Percentiles rank a stretch among this genome's conserved stretches.
phyloP scores from a whole-genome alignment of 148 eudicot species.

The Limonium bicolor region DNA sequence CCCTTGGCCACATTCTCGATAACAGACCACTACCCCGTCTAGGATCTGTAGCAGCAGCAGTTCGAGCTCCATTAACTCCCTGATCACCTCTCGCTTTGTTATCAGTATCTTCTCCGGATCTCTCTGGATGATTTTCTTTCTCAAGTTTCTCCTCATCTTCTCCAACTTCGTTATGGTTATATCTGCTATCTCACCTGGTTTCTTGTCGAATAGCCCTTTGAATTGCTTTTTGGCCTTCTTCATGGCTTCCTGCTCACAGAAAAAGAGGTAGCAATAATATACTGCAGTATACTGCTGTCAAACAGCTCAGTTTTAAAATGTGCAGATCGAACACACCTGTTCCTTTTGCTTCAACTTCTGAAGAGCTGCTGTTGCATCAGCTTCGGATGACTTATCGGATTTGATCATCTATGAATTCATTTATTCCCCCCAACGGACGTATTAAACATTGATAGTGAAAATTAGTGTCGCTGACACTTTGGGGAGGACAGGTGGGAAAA shows the following conservation, averaged over 20 bases:
- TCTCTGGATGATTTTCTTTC: slow-evolving; percentile 3
- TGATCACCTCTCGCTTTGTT: slow-evolving; percentile 13
- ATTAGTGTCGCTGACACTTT: too few species aligned
- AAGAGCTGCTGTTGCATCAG: slow-evolving; percentile 79
- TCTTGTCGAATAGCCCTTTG: slow-evolving; percentile 87
- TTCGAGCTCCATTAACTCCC: slow-evolving; percentile 11
- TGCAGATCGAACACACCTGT: slow-evolving; percentile 33
- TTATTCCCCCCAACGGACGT: too few species aligned
- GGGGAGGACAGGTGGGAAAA: too few species aligned
- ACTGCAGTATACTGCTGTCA: too few species aligned
- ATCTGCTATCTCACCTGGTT: slow-evolving; percentile 59
- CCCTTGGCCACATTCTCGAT: slow-evolving; percentile 30
- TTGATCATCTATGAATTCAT: slow-evolving; percentile 84
- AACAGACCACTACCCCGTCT: slow-evolving; percentile 15
- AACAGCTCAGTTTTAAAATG: too few species aligned
- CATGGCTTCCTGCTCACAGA: slow-evolving; percentile 41
- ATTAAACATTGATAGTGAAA: too few species aligned
- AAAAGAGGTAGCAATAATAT: too few species aligned
- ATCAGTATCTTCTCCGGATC: slow-evolving; percentile 13
- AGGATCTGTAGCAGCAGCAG: slow-evolving; percentile 20
- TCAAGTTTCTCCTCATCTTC: slow-evolving; percentile 11
- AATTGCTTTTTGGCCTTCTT: slow-evolving; percentile 73
- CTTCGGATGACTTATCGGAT: slow-evolving; percentile 75
- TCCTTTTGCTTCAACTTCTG: slow-evolving; percentile 76
- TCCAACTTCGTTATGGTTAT: slow-evolving; percentile 8